Conservation (phyloP, 2,329 filamentous ascomycete genomes). For the Colletotrichum sp. region DNA sequence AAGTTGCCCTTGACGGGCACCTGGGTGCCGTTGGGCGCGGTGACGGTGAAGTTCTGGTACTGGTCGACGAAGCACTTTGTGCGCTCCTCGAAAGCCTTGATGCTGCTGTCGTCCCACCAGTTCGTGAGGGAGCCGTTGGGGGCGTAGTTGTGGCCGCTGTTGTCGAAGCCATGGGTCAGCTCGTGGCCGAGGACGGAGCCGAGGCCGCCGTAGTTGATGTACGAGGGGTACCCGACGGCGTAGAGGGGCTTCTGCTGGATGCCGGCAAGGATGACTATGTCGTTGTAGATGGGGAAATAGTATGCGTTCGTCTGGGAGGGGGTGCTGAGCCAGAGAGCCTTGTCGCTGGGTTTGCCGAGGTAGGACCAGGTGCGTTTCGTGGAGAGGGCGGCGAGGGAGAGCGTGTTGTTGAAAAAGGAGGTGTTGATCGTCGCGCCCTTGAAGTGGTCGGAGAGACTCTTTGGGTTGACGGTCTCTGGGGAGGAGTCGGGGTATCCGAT, state of each 20-base stretch:
- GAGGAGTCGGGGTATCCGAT: conserved; percentile 69
- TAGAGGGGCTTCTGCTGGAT: conserved; percentile 72
- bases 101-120: conserved; percentile 69
- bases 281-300: conserved; percentile 67
- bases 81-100: conserved; percentile 60
- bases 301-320: conserved; percentile 68
- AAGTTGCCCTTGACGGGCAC: conserved; percentile 66
- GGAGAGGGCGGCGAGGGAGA: conserved; percentile 54
- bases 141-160: conserved; percentile 67
- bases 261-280: conserved; percentile 71
- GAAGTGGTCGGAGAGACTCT: conserved; percentile 62
- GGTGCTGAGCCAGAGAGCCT: conserved; percentile 63
- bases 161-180: conserved; percentile 74
- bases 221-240: conserved; percentile 64
- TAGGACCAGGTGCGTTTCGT: conserved; percentile 57
- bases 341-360: conserved; percentile 63
- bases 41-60: conserved; percentile 64
- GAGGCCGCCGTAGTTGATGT: conserved; percentile 71
- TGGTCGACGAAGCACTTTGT: conserved; percentile 71
- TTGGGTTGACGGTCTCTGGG: conserved; percentile 65
- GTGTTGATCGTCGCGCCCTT: conserved; percentile 53
- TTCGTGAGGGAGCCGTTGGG: conserved; percentile 66
- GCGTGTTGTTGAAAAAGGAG: conserved; percentile 61
- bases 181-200: conserved; percentile 72
- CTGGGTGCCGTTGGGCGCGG: conserved; percentile 57